Percentiles rank a stretch among this genome's conserved stretches.
phyloP scores from a whole-genome alignment of 140 eudicot species.

The Eryngium alpinum region DNA sequence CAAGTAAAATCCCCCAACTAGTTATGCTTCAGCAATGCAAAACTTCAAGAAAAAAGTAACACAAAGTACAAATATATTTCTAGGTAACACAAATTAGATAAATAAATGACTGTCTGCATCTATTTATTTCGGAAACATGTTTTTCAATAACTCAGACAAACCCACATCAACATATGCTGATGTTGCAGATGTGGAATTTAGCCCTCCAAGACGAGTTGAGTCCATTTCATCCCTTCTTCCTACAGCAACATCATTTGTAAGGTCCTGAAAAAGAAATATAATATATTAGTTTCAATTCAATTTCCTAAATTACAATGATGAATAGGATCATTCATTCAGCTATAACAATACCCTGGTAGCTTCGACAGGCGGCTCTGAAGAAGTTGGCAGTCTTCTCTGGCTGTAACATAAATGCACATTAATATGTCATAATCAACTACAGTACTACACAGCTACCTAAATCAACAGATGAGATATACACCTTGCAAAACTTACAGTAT shows the following conservation, averaged over 20 bases:
- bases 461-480: not conserved
- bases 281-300: not conserved
- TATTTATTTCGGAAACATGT: not conserved
- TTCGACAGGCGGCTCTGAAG: not conserved
- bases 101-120: not conserved
- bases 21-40: too few species aligned
- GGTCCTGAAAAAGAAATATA: not conserved
- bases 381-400: not conserved
- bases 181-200: not conserved
- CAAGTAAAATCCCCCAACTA: too few species aligned
- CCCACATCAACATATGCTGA: not conserved
- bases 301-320: not conserved
- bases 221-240: not conserved
- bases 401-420: not conserved
- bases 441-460: not conserved
- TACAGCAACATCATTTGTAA: not conserved
- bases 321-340: not conserved
- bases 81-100: not conserved
- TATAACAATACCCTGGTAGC: not conserved
- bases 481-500: too few species aligned
- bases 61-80: too few species aligned
- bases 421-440: not conserved
- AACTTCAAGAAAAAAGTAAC: too few species aligned
- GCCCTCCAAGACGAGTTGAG: not conserved
- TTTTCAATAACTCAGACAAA: not conserved